Evolutionary conservation across 495 filamentous ascomycete species (phyloP).

Genomic region (Neurospora sp.): DNA sequence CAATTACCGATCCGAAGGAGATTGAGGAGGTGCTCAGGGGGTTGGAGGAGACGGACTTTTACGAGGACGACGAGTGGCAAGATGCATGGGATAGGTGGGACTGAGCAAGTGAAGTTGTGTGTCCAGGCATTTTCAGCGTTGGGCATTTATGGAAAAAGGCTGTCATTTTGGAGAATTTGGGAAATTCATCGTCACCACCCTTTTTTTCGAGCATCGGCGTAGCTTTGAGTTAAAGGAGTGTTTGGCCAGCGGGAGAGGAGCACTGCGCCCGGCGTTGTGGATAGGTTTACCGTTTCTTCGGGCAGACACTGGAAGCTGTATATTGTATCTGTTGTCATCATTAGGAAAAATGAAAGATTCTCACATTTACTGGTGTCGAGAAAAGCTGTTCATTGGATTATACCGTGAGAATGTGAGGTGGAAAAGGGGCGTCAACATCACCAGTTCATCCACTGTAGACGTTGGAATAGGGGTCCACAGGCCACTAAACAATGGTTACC

Average conservation of each 20-base stretch:
- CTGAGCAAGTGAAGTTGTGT: background rate
- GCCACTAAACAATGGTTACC: background rate
- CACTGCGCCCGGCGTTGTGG: background rate
- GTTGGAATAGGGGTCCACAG: background rate
- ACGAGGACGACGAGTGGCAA: conserved; percentile 31
- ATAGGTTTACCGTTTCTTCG: background rate
- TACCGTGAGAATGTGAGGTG: background rate
- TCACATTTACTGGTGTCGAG: background rate
- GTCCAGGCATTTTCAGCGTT: background rate
- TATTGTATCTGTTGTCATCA: background rate
- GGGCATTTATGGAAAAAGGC: background rate
- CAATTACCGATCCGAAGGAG: conserved; percentile 74
- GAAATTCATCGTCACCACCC: background rate
- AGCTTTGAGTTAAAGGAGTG: background rate
- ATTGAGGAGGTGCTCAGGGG: conserved; percentile 64
- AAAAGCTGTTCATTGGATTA: too few species aligned
- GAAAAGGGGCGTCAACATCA: background rate
- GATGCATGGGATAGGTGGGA: conserved; percentile 1
- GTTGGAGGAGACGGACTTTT: conserved; percentile 60
- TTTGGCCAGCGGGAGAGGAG: background rate
- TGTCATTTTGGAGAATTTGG: background rate
- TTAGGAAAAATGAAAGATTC: background rate
- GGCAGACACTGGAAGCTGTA: background rate
- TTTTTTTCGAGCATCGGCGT: background rate
- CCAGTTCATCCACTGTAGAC: background rate